These are phyloP conservation scores for Cercis canadensis DNA, from an alignment of 306 rosid genomes.

Conservation along the genomic window DNA sequence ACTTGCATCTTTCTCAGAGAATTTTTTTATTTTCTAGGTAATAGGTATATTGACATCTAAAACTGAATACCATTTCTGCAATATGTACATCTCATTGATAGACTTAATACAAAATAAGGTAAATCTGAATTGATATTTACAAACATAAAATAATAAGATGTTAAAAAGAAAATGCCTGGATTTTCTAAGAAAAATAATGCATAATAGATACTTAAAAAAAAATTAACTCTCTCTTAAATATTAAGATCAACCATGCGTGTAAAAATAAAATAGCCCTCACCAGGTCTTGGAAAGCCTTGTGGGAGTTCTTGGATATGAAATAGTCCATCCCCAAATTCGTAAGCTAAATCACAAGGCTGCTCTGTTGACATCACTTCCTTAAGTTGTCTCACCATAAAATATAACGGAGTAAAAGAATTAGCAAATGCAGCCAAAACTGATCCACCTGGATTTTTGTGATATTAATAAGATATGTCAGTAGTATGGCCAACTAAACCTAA, in stretches of 20 bases:
- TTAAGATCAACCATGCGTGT: neutral
- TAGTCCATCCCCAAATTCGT: slow-evolving; percentile 52
- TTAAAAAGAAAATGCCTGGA: too few relatives aligned
- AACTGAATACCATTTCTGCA: too few relatives aligned
- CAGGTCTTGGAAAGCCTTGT: slow-evolving; percentile 76
- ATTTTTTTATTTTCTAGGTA: too few relatives aligned
- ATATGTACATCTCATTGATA: too few relatives aligned
- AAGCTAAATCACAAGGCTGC: slow-evolving; percentile 88
- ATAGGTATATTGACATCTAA: too few relatives aligned
- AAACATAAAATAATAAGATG: too few relatives aligned
- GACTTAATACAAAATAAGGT: too few relatives aligned
- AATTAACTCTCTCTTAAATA: neutral
- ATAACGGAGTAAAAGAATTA: slow-evolving; percentile 67
- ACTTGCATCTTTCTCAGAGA: too few relatives aligned
- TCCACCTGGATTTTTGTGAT: slow-evolving; percentile 57
- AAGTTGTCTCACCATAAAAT: slow-evolving; percentile 62
- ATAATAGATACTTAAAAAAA: too few relatives aligned
- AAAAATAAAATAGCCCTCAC: slow-evolving; percentile 40
- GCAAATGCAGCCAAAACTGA: slow-evolving; percentile 61
- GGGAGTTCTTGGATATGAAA: slow-evolving; percentile 51
- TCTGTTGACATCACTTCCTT: slow-evolving; percentile 92
- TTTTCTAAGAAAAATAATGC: too few relatives aligned
- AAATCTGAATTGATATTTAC: too few relatives aligned
- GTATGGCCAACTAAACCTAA: slow-evolving; percentile 8
- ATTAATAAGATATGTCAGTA: slow-evolving; percentile 29